Percentiles rank a stretch among this genome's conserved stretches.
Evolutionary conservation across 306 rosid genomes (phyloP).

Genomic region (Luffa aegyptiaca): DNA sequence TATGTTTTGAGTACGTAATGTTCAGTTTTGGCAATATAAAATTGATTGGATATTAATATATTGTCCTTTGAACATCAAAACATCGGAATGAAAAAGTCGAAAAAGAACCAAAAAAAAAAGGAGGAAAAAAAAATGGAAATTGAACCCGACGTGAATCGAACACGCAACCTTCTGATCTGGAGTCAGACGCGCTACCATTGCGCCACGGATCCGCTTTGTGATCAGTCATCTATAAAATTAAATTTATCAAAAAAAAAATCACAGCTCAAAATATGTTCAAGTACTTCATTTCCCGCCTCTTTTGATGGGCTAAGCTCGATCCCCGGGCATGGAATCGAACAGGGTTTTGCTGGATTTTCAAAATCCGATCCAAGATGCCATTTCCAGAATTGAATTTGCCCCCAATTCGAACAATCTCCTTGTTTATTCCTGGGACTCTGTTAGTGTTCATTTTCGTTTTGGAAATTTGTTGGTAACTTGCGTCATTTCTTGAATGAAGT

Average conservation of each 20-base stretch:
- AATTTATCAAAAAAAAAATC: too few species aligned
- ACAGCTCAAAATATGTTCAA: not conserved
- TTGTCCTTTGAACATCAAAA: too few species aligned
- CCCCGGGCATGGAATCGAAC: conserved; percentile 16
- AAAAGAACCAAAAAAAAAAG: not conserved
- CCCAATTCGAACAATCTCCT: conserved; percentile 60
- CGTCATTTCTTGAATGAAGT: not conserved
- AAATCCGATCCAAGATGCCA: conserved; percentile 37
- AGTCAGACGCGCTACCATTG: conserved; percentile 41
- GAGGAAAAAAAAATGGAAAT: too few species aligned
- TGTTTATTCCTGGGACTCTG: conserved; percentile 81
- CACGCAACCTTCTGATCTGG: conserved; percentile 38
- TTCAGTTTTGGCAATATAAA: too few species aligned
- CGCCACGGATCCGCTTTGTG: conserved; percentile 22
- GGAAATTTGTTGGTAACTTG: not conserved
- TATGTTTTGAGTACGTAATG: too few species aligned
- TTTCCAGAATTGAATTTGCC: conserved; percentile 48
- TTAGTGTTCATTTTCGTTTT: conserved; percentile 11
- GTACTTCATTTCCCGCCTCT: not conserved
- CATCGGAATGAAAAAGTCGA: too few species aligned
- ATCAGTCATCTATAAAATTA: rapidly evolving
- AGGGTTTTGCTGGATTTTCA: conserved; percentile 17
- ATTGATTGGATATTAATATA: too few species aligned
- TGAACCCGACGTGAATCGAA: conserved; percentile 36
- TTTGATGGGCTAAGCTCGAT: not conserved